These are phyloP conservation scores for Fusarium udum DNA, from an alignment of 2,329 filamentous ascomycete species.

Conservation along the genomic window DNA sequence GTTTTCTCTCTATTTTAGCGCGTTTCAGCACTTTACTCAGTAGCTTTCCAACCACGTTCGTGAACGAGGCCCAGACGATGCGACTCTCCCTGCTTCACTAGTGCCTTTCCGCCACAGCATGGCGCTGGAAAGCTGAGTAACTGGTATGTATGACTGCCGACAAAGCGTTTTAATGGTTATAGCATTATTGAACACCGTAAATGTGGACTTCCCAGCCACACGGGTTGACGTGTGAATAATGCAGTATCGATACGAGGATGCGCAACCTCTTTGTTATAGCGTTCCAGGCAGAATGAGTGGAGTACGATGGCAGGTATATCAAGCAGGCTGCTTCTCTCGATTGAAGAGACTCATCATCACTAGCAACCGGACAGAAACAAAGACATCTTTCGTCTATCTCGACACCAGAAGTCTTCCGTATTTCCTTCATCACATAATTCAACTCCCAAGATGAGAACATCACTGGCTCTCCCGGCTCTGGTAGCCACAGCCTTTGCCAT, in stretches of 20 bases:
- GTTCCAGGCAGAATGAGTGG: conserved; percentile 21
- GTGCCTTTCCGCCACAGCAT: conserved; percentile 5
- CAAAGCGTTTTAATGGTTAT: conserved; percentile 6
- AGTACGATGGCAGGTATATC: conserved; percentile 27
- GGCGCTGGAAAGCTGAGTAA: not conserved
- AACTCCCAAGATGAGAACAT: conserved; percentile 28
- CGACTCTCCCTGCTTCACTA: conserved; percentile 16
- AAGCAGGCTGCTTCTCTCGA: not conserved
- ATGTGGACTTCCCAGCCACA: conserved; percentile 21
- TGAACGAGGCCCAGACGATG: not conserved
- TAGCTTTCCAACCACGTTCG: not conserved
- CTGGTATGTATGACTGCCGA: conserved; percentile 11
- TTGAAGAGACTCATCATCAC: not conserved
- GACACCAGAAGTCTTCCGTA: not conserved
- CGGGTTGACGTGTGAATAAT: conserved; percentile 27
- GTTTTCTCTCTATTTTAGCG: not conserved
- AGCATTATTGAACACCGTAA: not conserved
- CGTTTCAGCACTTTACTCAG: not conserved
- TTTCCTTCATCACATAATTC: not conserved
- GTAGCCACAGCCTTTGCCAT: conserved; percentile 55
- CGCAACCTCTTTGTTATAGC: not conserved
- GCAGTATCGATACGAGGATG: not conserved
- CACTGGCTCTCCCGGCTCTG: conserved; percentile 45
- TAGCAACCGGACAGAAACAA: not conserved
- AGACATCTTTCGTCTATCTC: not conserved